phyloP scores from a whole-genome alignment of 2,329 filamentous ascomycete genomes.

The Paecilomyces niveus region DNA sequence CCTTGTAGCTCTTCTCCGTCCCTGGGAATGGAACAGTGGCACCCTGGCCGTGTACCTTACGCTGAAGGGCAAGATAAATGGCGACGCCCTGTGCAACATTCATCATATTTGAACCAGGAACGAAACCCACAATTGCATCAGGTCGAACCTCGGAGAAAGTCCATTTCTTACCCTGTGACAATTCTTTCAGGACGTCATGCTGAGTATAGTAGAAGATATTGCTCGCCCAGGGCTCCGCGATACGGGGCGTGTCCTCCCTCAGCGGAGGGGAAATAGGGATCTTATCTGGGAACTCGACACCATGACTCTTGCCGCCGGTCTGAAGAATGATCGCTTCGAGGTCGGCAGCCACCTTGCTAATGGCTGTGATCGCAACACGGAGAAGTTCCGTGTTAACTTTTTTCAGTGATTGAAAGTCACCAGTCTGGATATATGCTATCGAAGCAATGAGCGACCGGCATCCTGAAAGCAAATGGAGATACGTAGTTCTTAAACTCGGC shows the following conservation, averaged over 20 bases:
- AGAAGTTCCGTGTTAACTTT: slow-evolving; percentile 30
- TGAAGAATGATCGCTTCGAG: slow-evolving; percentile 26
- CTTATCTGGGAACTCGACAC: slow-evolving; percentile 25
- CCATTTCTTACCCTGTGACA: slow-evolving; percentile 17
- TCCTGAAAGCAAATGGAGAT: background rate
- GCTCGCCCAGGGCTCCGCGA: slow-evolving; percentile 15
- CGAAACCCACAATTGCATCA: slow-evolving; percentile 19
- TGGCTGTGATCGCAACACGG: slow-evolving; percentile 25
- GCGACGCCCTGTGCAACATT: slow-evolving; percentile 16
- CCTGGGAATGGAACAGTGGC: slow-evolving; percentile 15
- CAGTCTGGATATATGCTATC: slow-evolving; percentile 11
- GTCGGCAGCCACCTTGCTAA: slow-evolving; percentile 15
- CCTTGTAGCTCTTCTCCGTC: slow-evolving; percentile 9
- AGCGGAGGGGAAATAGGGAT: slow-evolving; percentile 19
- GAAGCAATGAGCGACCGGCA: background rate
- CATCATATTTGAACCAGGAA: slow-evolving; percentile 15
- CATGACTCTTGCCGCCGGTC: slow-evolving; percentile 34
- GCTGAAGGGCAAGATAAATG: slow-evolving; percentile 15
- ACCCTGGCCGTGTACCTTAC: slow-evolving; percentile 10
- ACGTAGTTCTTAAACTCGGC: background rate
- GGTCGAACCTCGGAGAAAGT: slow-evolving; percentile 25
- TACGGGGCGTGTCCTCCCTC: slow-evolving; percentile 18
- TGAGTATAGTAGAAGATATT: slow-evolving; percentile 24
- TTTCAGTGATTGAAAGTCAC: slow-evolving; percentile 9
- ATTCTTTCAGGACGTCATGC: slow-evolving; percentile 12